Conservation (phyloP, 352 stramenopile species). For the Globisporangium echinulatum region DNA sequence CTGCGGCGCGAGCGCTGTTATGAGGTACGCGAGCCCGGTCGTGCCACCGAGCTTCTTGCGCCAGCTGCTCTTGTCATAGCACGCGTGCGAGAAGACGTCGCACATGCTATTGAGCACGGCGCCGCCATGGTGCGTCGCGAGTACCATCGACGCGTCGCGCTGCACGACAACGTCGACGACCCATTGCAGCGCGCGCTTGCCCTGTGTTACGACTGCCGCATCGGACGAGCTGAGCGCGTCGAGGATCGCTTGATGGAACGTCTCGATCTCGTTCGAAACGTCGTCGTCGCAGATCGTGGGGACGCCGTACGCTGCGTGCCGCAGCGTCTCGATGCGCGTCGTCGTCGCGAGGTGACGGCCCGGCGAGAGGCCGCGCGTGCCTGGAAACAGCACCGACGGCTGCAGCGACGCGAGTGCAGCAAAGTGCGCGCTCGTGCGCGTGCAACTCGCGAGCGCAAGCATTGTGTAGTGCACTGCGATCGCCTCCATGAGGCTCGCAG, state of each 20-base stretch:
- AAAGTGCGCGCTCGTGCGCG: constrained; percentile 54
- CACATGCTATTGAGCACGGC: constrained; percentile 73
- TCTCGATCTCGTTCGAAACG: constrained; percentile 53
- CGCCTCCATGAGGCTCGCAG: constrained; percentile 42
- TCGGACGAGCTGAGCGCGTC: constrained; percentile 61
- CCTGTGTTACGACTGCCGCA: constrained; percentile 44
- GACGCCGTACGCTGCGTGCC: constrained; percentile 67
- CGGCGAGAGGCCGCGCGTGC: constrained; percentile 70
- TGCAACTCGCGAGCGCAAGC: constrained; percentile 37
- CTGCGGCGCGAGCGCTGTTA: constrained; percentile 52
- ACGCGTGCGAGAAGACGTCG: constrained; percentile 77
- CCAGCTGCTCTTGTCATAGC: constrained; percentile 85
- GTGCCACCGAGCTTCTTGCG: constrained; percentile 74
- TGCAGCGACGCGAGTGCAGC: constrained; percentile 63
- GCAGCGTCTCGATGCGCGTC: constrained; percentile 73
- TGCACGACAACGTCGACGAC: constrained; percentile 44
- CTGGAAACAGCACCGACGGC: constrained; percentile 66
- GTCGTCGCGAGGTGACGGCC: constrained; percentile 71
- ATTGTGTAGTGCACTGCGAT: constrained; percentile 57
- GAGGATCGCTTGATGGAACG: constrained; percentile 58
- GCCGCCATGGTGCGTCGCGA: constrained; percentile 49
- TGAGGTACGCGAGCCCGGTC: constrained; percentile 59
- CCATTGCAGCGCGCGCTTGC: constrained; percentile 38
- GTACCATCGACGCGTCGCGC: constrained; percentile 24
- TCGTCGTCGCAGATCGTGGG: constrained; percentile 44